Evolutionary conservation across 495 filamentous ascomycete genomes (phyloP).

Genomic region (Aspergillus hancockii): DNA sequence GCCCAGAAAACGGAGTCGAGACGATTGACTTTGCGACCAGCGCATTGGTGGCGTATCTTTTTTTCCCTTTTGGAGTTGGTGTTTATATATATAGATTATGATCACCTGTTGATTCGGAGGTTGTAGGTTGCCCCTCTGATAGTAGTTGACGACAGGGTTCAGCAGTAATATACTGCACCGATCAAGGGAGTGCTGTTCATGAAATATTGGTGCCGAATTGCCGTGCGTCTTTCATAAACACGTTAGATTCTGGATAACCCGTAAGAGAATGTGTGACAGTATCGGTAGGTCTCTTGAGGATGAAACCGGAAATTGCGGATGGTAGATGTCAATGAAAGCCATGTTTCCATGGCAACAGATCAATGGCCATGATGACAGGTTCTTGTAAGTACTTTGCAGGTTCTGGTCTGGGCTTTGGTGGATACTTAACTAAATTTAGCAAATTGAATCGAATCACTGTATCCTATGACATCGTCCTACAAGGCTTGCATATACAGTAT

Average conservation of each 20-base stretch:
- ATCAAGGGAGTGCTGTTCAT: no score
- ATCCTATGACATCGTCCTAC: background rate
- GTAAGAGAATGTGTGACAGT: no score
- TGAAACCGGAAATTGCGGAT: no score
- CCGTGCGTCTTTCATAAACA: no score
- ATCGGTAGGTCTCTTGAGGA: no score
- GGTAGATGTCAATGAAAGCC: background rate
- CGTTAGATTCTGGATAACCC: no score
- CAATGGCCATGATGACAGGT: background rate
- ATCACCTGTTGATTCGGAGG: background rate
- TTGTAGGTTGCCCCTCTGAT: background rate
- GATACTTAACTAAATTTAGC: background rate
- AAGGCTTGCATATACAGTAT: background rate
- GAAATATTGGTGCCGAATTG: no score
- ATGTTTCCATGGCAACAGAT: conserved; percentile 21
- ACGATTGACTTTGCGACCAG: conserved; percentile 23
- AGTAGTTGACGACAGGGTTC: no score
- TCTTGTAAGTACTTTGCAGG: background rate
- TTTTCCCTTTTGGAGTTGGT: conserved; percentile 7
- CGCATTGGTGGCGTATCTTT: conserved; percentile 6
- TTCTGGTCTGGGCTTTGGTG: background rate
- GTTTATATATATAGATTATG: background rate
- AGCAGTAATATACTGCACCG: no score
- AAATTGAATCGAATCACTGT: background rate
- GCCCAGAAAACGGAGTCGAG: conserved; percentile 37